Base-by-base conservation (phyloP, 345 rosid genomes). In the Iberis pinnata region DNA sequence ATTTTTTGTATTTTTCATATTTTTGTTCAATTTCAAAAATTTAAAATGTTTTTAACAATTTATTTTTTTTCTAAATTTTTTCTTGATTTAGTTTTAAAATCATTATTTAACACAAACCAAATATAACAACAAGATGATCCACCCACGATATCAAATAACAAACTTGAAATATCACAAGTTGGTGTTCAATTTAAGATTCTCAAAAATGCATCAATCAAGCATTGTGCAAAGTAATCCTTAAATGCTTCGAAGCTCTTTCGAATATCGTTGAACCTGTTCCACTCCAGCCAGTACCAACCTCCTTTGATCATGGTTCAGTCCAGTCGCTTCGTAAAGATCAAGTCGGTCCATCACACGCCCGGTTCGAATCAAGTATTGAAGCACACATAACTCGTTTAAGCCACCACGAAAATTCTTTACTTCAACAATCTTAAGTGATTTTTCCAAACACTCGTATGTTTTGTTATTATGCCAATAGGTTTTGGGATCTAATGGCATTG, bases 391-490 rank as follows among this genome's bases (percentile, higher is more conserved):
- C 24, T 68, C 74, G 8, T 26, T 60, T 4, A 8, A 2, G 0
- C 18, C 7, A 8, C 58, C 74, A 9, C 17, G 18, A 14, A 73
- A 78, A 0, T 70, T 70, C 26, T 51, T 73, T 7, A 70, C 54
- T 44, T 67, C n/a, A n/a, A 78, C 75, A 18, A 59, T 66, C 55
- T 43, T 78, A 9, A 78, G 69, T 3, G 55, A 62, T 9, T 14
- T 32, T 3, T 18, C 43, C 46, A 75, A 9, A 55, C 83, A 75
- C n/a, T 15, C 35, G 7, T 50, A 41, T 3, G 58, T 32, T 41
- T 31, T 31, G 43, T 42, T 42, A 36, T 5, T 32, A 14, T 31
- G 50, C 65, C 56, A 61, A 61, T 31, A 13, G 1, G 11, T 20
- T 41, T 31, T 1, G 1, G 50, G 35, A 20, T 50, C 18, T 12